Evolutionary conservation across 2,329 filamentous ascomycete species (phyloP), one percentile per base, ranked within the genome.

Genomic region (Calonectria ilicicola): DNA sequence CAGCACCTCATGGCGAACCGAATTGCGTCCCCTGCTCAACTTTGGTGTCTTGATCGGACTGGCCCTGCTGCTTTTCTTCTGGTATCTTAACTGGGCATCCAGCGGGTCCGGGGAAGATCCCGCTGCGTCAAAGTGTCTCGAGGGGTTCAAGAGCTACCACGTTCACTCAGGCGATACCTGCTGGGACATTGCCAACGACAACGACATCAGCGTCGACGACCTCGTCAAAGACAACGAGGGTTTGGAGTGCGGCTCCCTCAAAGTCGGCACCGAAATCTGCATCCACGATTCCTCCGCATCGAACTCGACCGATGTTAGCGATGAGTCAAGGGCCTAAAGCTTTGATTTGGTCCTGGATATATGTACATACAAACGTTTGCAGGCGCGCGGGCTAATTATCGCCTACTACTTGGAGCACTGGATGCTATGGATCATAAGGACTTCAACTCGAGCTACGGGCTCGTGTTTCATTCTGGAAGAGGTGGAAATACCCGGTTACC

Each of bases 21-120:
- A 89, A 72, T 83, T 89, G 82, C 86, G 85, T 83, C 88, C 88
- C n/a, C 82, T 91, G 74, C 83, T 91, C 77, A 91, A 91, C 78
- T 91, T 91, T 81, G 89, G 88, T 67, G 80, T 91, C 72, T 80
- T 91, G 42, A 84, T 90, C 66, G 83, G 89, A 5, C 76, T 90
- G 19, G 88, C 86, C 72, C 80, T 91, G 60, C 77, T 91, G 40
- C 79, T 86, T 21, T 76, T 91, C 51, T 86, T 88, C 72, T 89
- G 86, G 86, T 86, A 86, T 79, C 81, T 89, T 21, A 80, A 83
- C 69, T 78, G 80, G 67, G 80, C 80, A 2, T 77, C 83, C 0
- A 77, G 53, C 12, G 29, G 53, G 32, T 29, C 26, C 32, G 26
- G 26, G 35, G 53, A 78, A 15, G 51, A 75, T 9, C 78, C 76